These are phyloP conservation scores for Nicotiana obtusifolia DNA, from an alignment of 257 asterid genomes.

Conservation along the genomic window DNA sequence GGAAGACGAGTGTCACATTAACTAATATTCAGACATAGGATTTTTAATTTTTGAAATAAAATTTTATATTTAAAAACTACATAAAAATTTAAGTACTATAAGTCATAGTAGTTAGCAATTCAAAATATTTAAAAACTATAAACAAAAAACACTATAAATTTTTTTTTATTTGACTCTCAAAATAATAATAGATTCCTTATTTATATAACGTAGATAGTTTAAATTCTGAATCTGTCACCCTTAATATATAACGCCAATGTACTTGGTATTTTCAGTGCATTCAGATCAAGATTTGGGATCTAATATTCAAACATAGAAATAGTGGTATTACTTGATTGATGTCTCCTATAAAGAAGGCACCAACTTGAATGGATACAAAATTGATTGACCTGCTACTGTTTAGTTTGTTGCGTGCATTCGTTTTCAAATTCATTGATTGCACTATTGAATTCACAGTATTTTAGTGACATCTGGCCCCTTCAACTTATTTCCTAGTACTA, in stretches of 20 bases:
- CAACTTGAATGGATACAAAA: not conserved
- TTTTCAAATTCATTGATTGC: constrained; percentile 1
- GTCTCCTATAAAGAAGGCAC: not conserved
- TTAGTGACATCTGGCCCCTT: not conserved
- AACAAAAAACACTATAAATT: too few relatives aligned
- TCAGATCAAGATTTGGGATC: not conserved
- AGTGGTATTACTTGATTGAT: not conserved
- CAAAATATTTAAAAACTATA: too few relatives aligned
- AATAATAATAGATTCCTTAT: too few relatives aligned
- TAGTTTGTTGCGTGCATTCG: not conserved
- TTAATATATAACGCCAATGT: too few relatives aligned
- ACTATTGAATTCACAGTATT: not conserved
- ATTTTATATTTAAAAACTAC: too few relatives aligned
- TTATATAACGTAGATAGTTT: too few relatives aligned
- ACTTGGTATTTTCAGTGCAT: not conserved
- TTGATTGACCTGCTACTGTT: not conserved
- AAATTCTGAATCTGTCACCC: too few relatives aligned
- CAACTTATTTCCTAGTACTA: not conserved
- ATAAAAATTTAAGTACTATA: too few relatives aligned
- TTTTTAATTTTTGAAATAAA: too few relatives aligned
- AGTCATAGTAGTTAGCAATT: too few relatives aligned
- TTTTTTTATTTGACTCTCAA: too few relatives aligned
- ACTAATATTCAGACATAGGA: too few relatives aligned
- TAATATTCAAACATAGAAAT: not conserved
- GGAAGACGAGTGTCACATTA: accelerated